Conservation (phyloP, 2,329 filamentous ascomycete genomes). For the Graphilbum ipis-grandicollis region DNA sequence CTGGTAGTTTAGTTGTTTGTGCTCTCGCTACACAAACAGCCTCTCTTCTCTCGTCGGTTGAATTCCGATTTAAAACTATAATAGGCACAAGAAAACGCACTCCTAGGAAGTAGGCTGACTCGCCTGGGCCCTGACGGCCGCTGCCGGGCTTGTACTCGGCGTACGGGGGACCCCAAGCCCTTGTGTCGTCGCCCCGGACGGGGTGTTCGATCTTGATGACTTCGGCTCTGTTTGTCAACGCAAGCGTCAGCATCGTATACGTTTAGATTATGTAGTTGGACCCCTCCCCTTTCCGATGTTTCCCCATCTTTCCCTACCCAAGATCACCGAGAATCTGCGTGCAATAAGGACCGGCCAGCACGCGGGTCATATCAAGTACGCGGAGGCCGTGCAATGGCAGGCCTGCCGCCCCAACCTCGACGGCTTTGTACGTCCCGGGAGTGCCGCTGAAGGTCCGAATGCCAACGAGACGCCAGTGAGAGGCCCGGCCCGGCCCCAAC, state of each 20-base stretch:
- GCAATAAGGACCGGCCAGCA: conserved; percentile 92
- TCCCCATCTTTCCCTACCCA: conserved; percentile 69
- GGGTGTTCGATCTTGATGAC: conserved; percentile 97
- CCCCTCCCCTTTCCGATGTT: too few relatives aligned
- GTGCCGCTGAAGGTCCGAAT: neutral
- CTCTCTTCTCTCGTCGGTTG: too few relatives aligned
- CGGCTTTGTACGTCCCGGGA: neutral
- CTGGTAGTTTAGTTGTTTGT: conserved; percentile 22
- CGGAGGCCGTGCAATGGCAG: conserved; percentile 69
- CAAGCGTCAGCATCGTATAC: too few relatives aligned
- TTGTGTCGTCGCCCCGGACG: conserved; percentile 75
- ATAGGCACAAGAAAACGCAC: conserved; percentile 30
- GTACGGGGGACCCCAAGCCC: conserved; percentile 93
- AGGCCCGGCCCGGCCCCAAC: too few relatives aligned
- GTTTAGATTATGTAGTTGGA: too few relatives aligned
- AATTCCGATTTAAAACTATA: too few relatives aligned
- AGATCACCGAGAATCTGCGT: conserved; percentile 94
- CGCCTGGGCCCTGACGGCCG: conserved; percentile 52
- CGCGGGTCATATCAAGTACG: conserved; percentile 92
- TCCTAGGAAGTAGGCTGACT: conserved; percentile 86
- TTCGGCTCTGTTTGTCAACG: conserved; percentile 54
- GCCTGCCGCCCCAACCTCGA: neutral
- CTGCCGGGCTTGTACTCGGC: conserved; percentile 54
- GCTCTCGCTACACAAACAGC: too few relatives aligned
- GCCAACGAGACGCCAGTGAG: too few relatives aligned